A percentile compares a stretch with the other conserved stretches of the same genome.
phyloP scores from a whole-genome alignment of 345 rosid genomes.

The Laguncularia racemosa region DNA sequence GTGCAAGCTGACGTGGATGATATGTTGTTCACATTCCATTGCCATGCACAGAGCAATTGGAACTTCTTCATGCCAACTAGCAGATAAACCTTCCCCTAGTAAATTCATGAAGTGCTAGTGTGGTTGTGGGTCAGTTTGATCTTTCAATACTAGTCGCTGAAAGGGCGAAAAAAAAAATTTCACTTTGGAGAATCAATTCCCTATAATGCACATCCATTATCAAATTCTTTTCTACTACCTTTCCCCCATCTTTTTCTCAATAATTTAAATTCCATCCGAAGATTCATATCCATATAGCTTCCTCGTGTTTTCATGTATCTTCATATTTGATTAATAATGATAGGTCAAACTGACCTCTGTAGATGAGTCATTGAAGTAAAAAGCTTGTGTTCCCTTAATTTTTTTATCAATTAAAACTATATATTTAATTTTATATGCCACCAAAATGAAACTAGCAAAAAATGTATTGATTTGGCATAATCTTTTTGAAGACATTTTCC shows the following conservation, averaged over 20 bases:
- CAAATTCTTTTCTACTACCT: slow-evolving; percentile 40
- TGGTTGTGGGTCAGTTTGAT: slow-evolving; percentile 25
- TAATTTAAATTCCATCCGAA: slow-evolving; percentile 54
- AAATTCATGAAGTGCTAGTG: slow-evolving; percentile 31
- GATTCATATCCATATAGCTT: slow-evolving; percentile 35
- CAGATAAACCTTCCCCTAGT: slow-evolving; percentile 35
- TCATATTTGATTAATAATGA: no score
- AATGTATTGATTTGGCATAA: no score
- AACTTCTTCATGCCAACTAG: slow-evolving; percentile 14
- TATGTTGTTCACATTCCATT: slow-evolving; percentile 6
- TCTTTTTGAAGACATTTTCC: no score
- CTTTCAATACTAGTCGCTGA: background rate
- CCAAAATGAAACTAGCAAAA: no score
- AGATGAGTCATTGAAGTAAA: no score
- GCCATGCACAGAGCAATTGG: background rate
- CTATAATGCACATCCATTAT: slow-evolving; percentile 37
- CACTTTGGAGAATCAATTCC: slow-evolving; percentile 48
- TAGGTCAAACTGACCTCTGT: no score
- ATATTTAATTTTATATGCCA: no score
- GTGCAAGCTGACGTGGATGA: background rate
- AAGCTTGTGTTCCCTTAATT: no score
- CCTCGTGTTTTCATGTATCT: no score
- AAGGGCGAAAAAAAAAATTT: slow-evolving; percentile 11
- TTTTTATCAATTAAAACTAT: no score
- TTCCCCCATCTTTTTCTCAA: slow-evolving; percentile 34